A percentile compares a stretch with the other conserved stretches of the same genome.
Conservation (phyloP, 352 stramenopile species). For the Pythium pectinolyticum region DNA sequence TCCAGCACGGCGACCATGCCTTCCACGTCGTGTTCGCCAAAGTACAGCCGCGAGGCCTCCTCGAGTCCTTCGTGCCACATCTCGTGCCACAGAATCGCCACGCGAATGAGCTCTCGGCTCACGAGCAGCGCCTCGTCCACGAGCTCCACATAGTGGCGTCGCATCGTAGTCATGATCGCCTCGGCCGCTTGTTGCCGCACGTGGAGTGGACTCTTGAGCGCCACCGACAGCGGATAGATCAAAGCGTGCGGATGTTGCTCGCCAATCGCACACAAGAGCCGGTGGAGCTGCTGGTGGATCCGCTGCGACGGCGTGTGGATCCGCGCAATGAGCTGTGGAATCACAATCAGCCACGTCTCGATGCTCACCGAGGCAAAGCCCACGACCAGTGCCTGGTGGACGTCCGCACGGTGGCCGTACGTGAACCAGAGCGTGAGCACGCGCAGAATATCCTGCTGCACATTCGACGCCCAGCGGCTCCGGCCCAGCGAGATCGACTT, state of each 20-base stretch:
- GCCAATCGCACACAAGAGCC: conserved; percentile 92
- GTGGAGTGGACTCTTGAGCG: conserved; percentile 92
- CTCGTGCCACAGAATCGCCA: conserved; percentile 99
- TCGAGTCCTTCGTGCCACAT: conserved; percentile 98
- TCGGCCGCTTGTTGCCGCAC: conserved; percentile 45
- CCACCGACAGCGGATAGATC: conserved; percentile 98
- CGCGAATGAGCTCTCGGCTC: conserved; percentile 97
- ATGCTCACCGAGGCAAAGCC: conserved; percentile 94
- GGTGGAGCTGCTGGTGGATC: conserved; percentile 78
- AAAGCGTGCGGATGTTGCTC: conserved; percentile 97
- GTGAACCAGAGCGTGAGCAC: conserved; percentile 99
- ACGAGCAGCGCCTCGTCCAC: conserved; percentile 97
- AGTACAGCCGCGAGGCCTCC: conserved; percentile 97
- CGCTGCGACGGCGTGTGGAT: conserved; percentile 79
- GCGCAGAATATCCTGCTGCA: conserved; percentile 95
- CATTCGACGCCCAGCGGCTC: conserved; percentile 90
- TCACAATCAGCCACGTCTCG: conserved; percentile 98
- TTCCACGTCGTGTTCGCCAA: conserved; percentile 96
- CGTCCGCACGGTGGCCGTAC: conserved; percentile 94
- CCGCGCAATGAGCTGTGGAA: conserved; percentile 98
- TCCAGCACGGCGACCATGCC: conserved; percentile 96
- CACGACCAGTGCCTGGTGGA: conserved; percentile 70
- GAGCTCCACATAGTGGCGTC: conserved; percentile 92
- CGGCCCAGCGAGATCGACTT: conserved; percentile 95
- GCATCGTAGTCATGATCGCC: conserved; percentile 94